Evolutionary conservation across 441 rosid species (phyloP).

Genomic region (Capsella rubella): DNA sequence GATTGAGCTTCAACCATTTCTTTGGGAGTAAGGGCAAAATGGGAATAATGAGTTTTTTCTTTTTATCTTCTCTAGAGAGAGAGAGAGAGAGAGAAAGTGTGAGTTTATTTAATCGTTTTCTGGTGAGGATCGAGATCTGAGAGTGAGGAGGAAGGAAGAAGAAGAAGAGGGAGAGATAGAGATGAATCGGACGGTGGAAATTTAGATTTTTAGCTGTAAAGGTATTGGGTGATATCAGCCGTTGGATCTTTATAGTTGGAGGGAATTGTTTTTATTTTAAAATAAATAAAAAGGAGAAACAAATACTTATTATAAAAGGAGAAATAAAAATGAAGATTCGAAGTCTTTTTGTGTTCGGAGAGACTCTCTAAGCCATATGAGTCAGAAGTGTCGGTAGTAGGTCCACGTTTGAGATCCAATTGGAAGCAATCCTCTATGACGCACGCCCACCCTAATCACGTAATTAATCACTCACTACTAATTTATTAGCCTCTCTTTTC

Average conservation of each 20-base stretch:
- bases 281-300: neutral
- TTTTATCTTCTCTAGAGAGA: constrained; percentile 25
- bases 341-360: constrained; percentile 43
- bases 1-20: constrained; percentile 93
- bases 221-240: constrained; percentile 34
- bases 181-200: constrained; percentile 56
- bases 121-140: constrained; percentile 50
- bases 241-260: constrained; percentile 55
- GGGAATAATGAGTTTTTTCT: constrained; percentile 9
- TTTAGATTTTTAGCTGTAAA: constrained; percentile 58
- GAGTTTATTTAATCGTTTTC: neutral
- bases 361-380: constrained; percentile 25
- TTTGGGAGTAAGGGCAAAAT: neutral
- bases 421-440: constrained; percentile 37
- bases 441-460: constrained; percentile 16
- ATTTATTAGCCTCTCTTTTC: constrained; percentile 6
- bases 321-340: constrained; percentile 38
- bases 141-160: constrained; percentile 24
- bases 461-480: neutral
- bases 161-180: constrained; percentile 1
- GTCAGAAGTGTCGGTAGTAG: constrained; percentile 71
- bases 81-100: constrained; percentile 37
- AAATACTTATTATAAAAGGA: constrained; percentile 8
- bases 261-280: constrained; percentile 30
- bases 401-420: constrained; percentile 43